Evolutionary conservation across 129 eudicot species (phyloP), one percentile per base, ranked within the genome.

Genomic region (Solidago caesia): DNA sequence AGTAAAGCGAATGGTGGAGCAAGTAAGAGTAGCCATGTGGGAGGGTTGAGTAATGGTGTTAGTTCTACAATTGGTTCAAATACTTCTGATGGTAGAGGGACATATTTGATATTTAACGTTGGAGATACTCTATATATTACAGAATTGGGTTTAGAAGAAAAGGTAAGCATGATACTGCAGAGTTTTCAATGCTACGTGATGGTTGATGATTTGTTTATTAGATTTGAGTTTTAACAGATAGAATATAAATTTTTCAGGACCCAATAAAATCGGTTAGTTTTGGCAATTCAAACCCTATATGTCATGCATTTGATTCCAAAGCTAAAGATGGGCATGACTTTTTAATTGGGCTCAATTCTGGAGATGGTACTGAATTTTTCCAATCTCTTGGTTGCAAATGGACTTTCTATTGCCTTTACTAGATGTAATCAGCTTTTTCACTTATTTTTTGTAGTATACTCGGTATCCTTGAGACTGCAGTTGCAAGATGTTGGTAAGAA

Each of bases 261-360:
- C 95, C 91, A 7, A 75, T 88, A 66, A 91, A 91, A 82, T 88
- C 96, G n/a, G 81, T 86, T 77, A 84, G 76, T 72, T 91, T 91
- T 73, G 84, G 92, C 73, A 88, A 81, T 79, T 91, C 97, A 33
- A 91, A 86, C 77, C 92, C 96, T 75, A 67, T 88, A 33, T 91
- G 96, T 80, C 97, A 91, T 77, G 92, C 97, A 68, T 88, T 82
- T 84, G 91, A 86, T 73, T 84, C 88, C n/a, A 86, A 88, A 27
- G 88, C 89, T 16, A 91, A 86, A 84, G 97, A 91, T 69, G 95
- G 97, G 60, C 97, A 91, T 88, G 97, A 91, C 71, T 74, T 88
- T 73, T 87, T 91, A 7, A 84, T 91, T 76, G 97, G 97, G 3
- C 75, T 91, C 56, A 83, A 63, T 77, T 78, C 97, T 12, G 96